These are phyloP conservation scores for Schizochytrium sp. DNA, from an alignment of 108 stramenopile genomes.

Conservation along the genomic window DNA sequence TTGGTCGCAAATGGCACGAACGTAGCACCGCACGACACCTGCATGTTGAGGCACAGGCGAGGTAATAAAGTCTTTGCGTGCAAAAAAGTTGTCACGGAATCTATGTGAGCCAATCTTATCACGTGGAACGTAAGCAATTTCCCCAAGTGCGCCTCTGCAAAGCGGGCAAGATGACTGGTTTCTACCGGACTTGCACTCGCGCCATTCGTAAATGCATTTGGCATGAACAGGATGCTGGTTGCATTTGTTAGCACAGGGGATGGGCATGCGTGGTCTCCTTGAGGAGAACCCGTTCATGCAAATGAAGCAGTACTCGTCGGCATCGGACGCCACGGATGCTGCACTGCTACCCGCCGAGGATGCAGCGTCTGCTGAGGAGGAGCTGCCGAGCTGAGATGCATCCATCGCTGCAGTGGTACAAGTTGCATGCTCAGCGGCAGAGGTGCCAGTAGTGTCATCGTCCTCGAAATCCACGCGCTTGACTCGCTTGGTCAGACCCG, in stretches of 20 bases:
- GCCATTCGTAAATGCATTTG: conserved; percentile 57
- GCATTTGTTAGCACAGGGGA: conserved; percentile 56
- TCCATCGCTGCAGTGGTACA: not conserved
- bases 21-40: conserved; percentile 60
- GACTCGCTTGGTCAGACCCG: not conserved
- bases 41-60: conserved; percentile 1
- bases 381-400: not conserved
- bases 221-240: conserved; percentile 53
- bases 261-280: conserved; percentile 3
- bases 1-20: conserved; percentile 43
- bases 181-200: conserved; percentile 33
- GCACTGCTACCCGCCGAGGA: not conserved
- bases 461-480: conserved; percentile 26
- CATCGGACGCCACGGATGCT: conserved; percentile 24
- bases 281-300: conserved; percentile 38
- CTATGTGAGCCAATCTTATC: conserved; percentile 56
- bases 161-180: conserved; percentile 7
- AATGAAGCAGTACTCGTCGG: conserved; percentile 57
- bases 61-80: conserved; percentile 5
- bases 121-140: conserved; percentile 24
- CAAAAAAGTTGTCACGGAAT: not conserved
- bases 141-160: conserved; percentile 13
- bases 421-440: not conserved
- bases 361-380: not conserved
- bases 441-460: not conserved